A percentile compares a stretch with the other conserved stretches of the same genome.
phyloP scores from a whole-genome alignment of 2,329 filamentous ascomycete genomes.

The Xylariaceae sp. region DNA sequence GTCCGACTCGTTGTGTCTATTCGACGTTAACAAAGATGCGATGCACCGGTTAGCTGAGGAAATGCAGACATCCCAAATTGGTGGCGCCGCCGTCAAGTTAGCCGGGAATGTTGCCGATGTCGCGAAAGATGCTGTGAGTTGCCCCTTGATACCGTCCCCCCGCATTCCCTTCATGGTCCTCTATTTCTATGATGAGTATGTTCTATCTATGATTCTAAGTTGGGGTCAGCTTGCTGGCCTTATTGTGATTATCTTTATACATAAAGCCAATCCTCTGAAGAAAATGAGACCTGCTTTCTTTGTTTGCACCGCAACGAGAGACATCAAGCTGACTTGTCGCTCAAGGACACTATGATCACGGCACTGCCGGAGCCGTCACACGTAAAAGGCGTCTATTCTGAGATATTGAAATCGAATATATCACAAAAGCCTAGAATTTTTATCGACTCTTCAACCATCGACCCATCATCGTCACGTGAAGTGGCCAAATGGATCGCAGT shows the following conservation, averaged over 20 bases:
- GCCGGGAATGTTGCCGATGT: slow-evolving; percentile 46
- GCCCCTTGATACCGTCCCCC: slow-evolving; percentile 22
- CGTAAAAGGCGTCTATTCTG: slow-evolving; percentile 75
- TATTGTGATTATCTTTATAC: slow-evolving; percentile 58
- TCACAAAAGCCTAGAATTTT: slow-evolving; percentile 65
- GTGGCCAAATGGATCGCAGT: slow-evolving; percentile 66
- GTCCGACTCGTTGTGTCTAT: slow-evolving; percentile 49
- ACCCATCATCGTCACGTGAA: slow-evolving; percentile 75
- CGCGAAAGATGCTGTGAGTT: slow-evolving; percentile 48
- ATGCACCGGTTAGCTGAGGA: slow-evolving; percentile 46
- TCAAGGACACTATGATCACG: slow-evolving; percentile 78
- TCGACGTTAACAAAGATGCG: slow-evolving; percentile 53
- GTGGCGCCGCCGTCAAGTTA: slow-evolving; percentile 46
- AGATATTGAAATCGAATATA: slow-evolving; percentile 60
- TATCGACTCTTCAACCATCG: slow-evolving; percentile 96
- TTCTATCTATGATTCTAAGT: slow-evolving; percentile 69
- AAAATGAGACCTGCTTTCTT: slow-evolving; percentile 13
- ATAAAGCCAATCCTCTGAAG: slow-evolving; percentile 74
- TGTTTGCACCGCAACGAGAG: background rate
- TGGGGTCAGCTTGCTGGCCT: slow-evolving; percentile 54
- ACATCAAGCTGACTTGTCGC: slow-evolving; percentile 17
- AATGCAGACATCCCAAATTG: slow-evolving; percentile 39
- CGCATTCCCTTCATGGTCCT: background rate
- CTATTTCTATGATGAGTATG: slow-evolving; percentile 34
- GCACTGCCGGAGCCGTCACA: slow-evolving; percentile 86